phyloP scores from a whole-genome alignment of 140 eudicot species.

The Stevia rebaudiana region DNA sequence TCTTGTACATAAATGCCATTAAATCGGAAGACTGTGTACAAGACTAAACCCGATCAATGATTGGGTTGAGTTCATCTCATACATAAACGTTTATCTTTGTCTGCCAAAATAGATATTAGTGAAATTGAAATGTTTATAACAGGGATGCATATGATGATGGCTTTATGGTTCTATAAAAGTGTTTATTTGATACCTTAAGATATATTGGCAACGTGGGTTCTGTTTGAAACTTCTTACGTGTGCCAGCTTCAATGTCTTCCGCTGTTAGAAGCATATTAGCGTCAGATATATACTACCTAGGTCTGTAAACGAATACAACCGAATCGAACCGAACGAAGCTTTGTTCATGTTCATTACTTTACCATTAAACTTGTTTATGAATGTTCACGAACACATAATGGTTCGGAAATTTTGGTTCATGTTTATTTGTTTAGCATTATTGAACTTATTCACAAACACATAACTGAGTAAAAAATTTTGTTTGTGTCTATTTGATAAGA shows the following conservation, averaged over 20 bases:
- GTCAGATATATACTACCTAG: not conserved
- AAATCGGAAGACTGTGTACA: conserved; percentile 53
- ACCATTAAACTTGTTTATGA: too few relatives aligned
- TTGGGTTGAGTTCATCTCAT: conserved; percentile 44
- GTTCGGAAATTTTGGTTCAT: too few relatives aligned
- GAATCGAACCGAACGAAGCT: too few relatives aligned
- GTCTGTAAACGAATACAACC: too few relatives aligned
- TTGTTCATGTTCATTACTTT: too few relatives aligned
- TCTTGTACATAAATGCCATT: conserved; percentile 57
- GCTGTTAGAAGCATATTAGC: conserved; percentile 42
- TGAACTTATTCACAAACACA: too few relatives aligned
- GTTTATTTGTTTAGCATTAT: too few relatives aligned
- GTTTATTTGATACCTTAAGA: conserved; percentile 55
- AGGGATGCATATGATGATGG: conserved; percentile 3
- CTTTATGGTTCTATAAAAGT: not conserved
- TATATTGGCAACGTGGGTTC: conserved; percentile 82
- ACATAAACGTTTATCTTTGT: conserved; percentile 44
- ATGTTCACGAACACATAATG: too few relatives aligned
- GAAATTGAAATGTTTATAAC: conserved; percentile 27
- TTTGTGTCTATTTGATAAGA: too few relatives aligned
- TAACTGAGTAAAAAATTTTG: too few relatives aligned
- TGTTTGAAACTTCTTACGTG: conserved; percentile 58
- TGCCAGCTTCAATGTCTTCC: conserved; percentile 87
- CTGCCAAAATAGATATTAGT: conserved; percentile 36
- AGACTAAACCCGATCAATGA: conserved; percentile 65